Percentiles rank a stretch among this genome's conserved stretches.
Conservation (phyloP, 139 green algal genomes). For the Eudorina sp. region DNA sequence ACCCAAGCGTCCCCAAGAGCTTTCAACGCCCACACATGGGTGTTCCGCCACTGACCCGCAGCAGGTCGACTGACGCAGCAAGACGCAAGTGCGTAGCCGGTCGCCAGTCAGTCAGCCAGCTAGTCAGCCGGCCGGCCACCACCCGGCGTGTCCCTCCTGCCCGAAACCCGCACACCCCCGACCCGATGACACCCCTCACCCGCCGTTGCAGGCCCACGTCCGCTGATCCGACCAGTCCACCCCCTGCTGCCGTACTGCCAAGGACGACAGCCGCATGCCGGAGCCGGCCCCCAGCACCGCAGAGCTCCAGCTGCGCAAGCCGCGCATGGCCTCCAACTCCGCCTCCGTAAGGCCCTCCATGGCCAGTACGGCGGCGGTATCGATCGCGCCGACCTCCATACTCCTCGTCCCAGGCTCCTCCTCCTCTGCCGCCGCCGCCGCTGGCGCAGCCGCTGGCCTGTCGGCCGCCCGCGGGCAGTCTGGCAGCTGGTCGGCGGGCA, state of each 20-base stretch:
- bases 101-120: too few species aligned
- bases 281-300: background rate
- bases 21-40: too few species aligned
- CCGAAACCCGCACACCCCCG: too few species aligned
- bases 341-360: constrained; percentile 12
- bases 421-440: background rate
- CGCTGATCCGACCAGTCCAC: constrained; percentile 17
- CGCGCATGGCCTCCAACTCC: constrained; percentile 5
- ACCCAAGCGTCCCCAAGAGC: too few species aligned
- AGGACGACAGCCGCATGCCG: background rate
- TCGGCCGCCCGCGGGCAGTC: background rate
- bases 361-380: constrained; percentile 13
- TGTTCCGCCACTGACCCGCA: too few species aligned
- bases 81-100: too few species aligned
- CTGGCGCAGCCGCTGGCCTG: too few species aligned
- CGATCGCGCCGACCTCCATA: background rate
- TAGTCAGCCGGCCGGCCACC: too few species aligned
- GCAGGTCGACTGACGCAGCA: too few species aligned
- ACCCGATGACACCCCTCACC: too few species aligned
- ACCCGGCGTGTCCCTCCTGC: too few species aligned
- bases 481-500: background rate
- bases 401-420: background rate
- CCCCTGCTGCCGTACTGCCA: constrained; percentile 23
- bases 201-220: constrained; percentile 17
- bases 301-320: background rate